phyloP scores from a whole-genome alignment of 208 protist genomes.

The Crithidia thermophila region DNA sequence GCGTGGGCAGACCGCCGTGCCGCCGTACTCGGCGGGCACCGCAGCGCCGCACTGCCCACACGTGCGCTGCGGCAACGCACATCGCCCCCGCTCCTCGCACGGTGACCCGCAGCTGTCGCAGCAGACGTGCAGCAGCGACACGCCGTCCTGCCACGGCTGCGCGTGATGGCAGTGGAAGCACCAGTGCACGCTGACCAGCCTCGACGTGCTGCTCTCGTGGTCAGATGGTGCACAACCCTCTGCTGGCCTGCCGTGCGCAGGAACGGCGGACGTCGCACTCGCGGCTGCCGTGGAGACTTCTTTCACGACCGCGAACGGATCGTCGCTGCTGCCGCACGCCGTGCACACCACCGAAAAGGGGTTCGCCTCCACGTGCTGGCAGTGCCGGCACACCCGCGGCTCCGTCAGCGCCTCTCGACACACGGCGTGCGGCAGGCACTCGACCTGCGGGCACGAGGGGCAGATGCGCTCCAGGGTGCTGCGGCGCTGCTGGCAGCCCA shows the following conservation, averaged over 20 bases:
- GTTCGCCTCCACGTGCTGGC: slow-evolving; percentile 37
- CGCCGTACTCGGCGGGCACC: slow-evolving; percentile 16
- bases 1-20: slow-evolving; percentile 32
- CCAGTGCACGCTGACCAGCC: slow-evolving; percentile 1
- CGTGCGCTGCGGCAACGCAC: slow-evolving; percentile 8
- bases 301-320: not conserved
- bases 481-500: slow-evolving; percentile 61
- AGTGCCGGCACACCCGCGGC: slow-evolving; percentile 37
- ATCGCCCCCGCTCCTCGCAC: slow-evolving; percentile 16
- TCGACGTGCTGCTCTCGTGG: not conserved
- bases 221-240: not conserved
- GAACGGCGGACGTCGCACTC: not conserved
- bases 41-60: slow-evolving; percentile 26
- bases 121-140: slow-evolving; percentile 6
- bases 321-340: slow-evolving; percentile 14
- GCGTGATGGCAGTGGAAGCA: slow-evolving; percentile 28
- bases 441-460: slow-evolving; percentile 79
- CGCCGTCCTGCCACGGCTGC: not conserved
- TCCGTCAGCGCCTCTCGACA: slow-evolving; percentile 14
- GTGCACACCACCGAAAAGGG: slow-evolving; percentile 44
- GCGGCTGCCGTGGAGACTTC: not conserved
- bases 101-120: slow-evolving; percentile 14
- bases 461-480: slow-evolving; percentile 82
- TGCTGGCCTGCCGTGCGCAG: not conserved
- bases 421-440: slow-evolving; percentile 65